A percentile compares a stretch with the other conserved stretches of the same genome.
phyloP scores from a whole-genome alignment of 140 eudicot species.

The Ambrosia hybrid region DNA sequence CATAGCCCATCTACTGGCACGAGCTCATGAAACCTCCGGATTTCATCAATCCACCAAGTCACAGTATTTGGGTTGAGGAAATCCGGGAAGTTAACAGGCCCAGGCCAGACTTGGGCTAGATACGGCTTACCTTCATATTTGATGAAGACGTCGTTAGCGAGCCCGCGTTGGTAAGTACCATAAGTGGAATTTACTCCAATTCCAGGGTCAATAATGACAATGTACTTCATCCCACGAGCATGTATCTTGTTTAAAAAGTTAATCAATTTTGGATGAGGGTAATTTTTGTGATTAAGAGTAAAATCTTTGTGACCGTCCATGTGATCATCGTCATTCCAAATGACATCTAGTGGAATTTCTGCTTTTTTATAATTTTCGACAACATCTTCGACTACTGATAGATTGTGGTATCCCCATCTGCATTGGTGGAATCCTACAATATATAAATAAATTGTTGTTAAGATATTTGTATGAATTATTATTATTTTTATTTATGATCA shows the following conservation, averaged over 20 bases:
- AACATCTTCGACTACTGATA: slow-evolving; percentile 85
- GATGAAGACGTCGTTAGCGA: slow-evolving; percentile 82
- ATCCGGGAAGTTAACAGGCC: slow-evolving; percentile 92
- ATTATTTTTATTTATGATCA: neutral
- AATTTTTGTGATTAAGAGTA: slow-evolving; percentile 65
- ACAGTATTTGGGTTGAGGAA: slow-evolving; percentile 84
- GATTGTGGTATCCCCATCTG: slow-evolving; percentile 92
- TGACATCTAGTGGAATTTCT: slow-evolving; percentile 82
- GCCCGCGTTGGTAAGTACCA: slow-evolving; percentile 73
- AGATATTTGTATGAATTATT: neutral
- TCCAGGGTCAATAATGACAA: slow-evolving; percentile 90
- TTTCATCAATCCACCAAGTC: slow-evolving; percentile 90
- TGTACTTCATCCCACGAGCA: slow-evolving; percentile 76
- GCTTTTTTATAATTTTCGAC: slow-evolving; percentile 78
- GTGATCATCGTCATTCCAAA: slow-evolving; percentile 98
- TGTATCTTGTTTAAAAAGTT: slow-evolving; percentile 73
- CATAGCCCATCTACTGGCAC: slow-evolving; percentile 92
- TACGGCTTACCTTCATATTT: slow-evolving; percentile 77
- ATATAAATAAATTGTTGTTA: neutral
- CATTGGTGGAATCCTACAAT: slow-evolving; percentile 92
- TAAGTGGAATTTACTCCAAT: slow-evolving; percentile 78
- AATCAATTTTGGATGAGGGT: slow-evolving; percentile 64
- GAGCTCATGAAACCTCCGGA: slow-evolving; percentile 79
- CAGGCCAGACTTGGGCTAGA: slow-evolving; percentile 97
- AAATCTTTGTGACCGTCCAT: slow-evolving; percentile 96